Evolutionary conservation across 805 yeast species (phyloP), one percentile per base, ranked within the genome.

Genomic region (Geotrichum ghanense): DNA sequence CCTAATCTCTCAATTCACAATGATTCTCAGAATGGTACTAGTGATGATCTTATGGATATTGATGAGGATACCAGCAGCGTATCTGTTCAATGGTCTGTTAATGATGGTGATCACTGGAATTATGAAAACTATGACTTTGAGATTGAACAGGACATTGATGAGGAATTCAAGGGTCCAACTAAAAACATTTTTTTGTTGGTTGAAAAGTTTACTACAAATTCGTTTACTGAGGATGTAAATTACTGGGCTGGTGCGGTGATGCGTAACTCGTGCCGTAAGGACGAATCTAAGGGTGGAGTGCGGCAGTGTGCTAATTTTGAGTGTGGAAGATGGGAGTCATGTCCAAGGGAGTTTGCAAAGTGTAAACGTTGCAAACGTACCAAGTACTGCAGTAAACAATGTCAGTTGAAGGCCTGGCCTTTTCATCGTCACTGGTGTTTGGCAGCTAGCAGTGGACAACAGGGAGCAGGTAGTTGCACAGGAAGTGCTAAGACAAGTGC

Each of bases 211-310:
- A 90, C 97, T 0, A 75, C 77, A 17, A 72, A 73, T 47, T 70
- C 74, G 45, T 76, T 82, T 53, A 78, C 86, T 2, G 76, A 81
- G 40, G 96, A 89, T 54, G 78, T 88, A 71, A 81, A 83, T 54
- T 88, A 89, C 64, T 90, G 98, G 98, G 86, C 97, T 2, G 92
- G 95, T 2, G 95, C 90, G n/a, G 87, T 89, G 35, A 92, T 92
- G 89, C 73, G 97, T 47, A 92, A 92, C 63, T 88, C 95, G 1
- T 90, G 96, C 61, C 75, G 97, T 48, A 80, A 89, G 57, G 92
- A 90, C 61, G 97, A 89, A 59, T 63, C 73, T 40, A 74, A 82
- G 48, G 90, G 90, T 16, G 96, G 97, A 1, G 83, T 90, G 24
- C 74, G 97, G 45, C 97, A 92, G 65, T 90, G 98, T 64, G 96